These are phyloP conservation scores for Fusarium camptoceras DNA, from an alignment of 2,329 filamentous ascomycete species.

Conservation along the genomic window DNA sequence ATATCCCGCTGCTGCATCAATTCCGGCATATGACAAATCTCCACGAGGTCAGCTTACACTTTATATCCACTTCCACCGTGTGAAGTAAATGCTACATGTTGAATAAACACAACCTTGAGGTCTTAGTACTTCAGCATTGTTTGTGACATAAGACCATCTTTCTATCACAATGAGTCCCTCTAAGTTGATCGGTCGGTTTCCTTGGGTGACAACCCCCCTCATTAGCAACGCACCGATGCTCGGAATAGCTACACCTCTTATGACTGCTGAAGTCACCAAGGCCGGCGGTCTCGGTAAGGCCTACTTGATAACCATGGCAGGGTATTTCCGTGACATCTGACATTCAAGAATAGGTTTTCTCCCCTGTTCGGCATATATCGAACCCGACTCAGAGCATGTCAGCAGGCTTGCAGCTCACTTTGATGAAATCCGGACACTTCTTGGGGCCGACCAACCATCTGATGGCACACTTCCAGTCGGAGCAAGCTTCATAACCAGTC, in stretches of 20 bases:
- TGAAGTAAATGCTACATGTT: conserved; percentile 7
- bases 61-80: background rate
- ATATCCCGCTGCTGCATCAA: conserved; percentile 1
- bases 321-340: background rate
- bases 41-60: background rate
- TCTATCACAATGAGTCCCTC: conserved; percentile 41
- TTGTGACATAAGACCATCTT: background rate
- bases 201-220: conserved; percentile 48
- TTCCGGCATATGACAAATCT: conserved; percentile 31
- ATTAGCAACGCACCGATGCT: conserved; percentile 55
- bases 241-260: conserved; percentile 47
- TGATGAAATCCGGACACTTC: conserved; percentile 45
- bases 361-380: conserved; percentile 48
- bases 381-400: conserved; percentile 48
- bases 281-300: conserved; percentile 54
- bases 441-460: conserved; percentile 41
- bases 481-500: conserved; percentile 66
- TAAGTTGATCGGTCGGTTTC: conserved; percentile 47
- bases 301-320: background rate
- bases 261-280: conserved; percentile 54
- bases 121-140: background rate
- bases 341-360: conserved; percentile 49
- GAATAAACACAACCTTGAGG: background rate
- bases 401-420: conserved; percentile 50
- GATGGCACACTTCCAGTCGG: conserved; percentile 68